Percentiles rank a stretch among this genome's conserved stretches.
Evolutionary conservation across 192 early-diverging fungal genomes (phyloP).

Genomic region (Umbelopsis sp.): DNA sequence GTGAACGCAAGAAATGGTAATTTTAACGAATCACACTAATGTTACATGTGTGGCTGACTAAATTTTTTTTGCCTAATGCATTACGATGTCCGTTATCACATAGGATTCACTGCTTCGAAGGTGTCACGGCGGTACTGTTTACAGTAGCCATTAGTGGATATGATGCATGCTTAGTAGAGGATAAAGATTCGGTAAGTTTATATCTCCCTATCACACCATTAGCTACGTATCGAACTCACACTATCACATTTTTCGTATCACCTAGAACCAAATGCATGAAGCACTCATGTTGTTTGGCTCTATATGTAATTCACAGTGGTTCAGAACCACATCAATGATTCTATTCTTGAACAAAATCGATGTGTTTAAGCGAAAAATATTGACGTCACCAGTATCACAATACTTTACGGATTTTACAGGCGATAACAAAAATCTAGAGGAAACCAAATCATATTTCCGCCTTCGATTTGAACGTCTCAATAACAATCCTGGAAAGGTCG

Average conservation of each 20-base stretch:
- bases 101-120: constrained; percentile 50
- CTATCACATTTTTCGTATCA: background rate
- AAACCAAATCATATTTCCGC: constrained; percentile 38
- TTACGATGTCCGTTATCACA: background rate
- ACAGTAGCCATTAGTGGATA: constrained; percentile 59
- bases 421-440: constrained; percentile 21
- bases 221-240: background rate
- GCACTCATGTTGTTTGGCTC: constrained; percentile 59
- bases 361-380: constrained; percentile 51
- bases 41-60: no score
- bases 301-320: constrained; percentile 61
- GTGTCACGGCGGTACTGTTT: constrained; percentile 55
- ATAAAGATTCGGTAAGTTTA: constrained; percentile 41
- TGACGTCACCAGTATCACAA: constrained; percentile 35
- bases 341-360: constrained; percentile 62
- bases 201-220: background rate
- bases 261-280: constrained; percentile 58
- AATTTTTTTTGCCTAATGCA: background rate
- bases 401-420: constrained; percentile 57
- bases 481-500: constrained; percentile 40
- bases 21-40: background rate
- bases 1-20: constrained; percentile 57
- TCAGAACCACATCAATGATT: constrained; percentile 56
- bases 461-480: constrained; percentile 40
- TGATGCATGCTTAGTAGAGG: constrained; percentile 56